Base-by-base conservation (phyloP, 352 stramenopile genomes). In the Phytophthora fragariaefolia region DNA sequence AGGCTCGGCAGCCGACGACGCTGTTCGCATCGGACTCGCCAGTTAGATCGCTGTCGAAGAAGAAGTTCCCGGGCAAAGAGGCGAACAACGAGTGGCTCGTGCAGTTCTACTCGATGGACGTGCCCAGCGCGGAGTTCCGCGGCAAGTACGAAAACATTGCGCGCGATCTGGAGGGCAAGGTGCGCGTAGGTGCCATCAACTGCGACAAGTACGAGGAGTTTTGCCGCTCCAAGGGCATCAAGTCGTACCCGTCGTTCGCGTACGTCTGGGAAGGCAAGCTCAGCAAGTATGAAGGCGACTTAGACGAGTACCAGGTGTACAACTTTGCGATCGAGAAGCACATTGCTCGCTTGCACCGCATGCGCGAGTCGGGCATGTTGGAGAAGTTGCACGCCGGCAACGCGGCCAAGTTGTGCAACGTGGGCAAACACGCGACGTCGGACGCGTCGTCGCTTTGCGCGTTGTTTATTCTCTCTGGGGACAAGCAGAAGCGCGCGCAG, bases 301-400 rank as follows among this genome's bases (percentile, higher is more conserved):
- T 92, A 53, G 85, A 92, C 62, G 87, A 95, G 65, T 93, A 91
- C 57, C 54, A 71, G 17, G 82, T 95, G 47, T 93, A 93, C 67
- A 93, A 92, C 36, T 95, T 95, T 73, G 87, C 87, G 1, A 82
- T 93, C 56, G 83, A 93, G 51, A 90, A 91, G 43, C 85, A 95
- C 67, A 88, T 91, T 42, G 84, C 69, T 15, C 79, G 82, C 12
- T 64, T 93, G 22, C 77, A 90, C 52, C 82, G 74, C 28, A 81
- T 89, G 80, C 87, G 87, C 53, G 77, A 82, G 2, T 69, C 73
- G 3, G 86, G 84, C 7, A 82, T 88, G 46, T 66, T 95, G 38
- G 87, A 95, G 52, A 86, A 88, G 60, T 64, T 95, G 49, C 79
- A 95, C 50, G 63, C 68, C 17, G 78, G 84, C 18, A 95, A 93